Evolutionary conservation across 2,329 filamentous ascomycete species (phyloP).

Genomic region (Trichoderma sp.): DNA sequence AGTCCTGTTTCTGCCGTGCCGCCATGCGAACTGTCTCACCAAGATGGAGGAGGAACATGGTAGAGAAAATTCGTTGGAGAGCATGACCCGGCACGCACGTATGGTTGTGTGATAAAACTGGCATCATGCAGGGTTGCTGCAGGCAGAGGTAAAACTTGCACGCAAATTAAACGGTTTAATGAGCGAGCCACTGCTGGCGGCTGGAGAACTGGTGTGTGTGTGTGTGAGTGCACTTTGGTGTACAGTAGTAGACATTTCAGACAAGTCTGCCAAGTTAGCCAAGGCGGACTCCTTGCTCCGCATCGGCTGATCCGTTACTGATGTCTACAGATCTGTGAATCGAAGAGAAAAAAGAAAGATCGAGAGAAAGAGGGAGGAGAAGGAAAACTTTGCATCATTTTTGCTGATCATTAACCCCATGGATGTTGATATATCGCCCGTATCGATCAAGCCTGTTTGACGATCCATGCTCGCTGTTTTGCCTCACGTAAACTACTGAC

Average conservation of each 20-base stretch:
- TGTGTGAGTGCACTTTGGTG: neutral
- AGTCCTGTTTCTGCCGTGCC: slow-evolving; percentile 11
- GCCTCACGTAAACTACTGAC: slow-evolving; percentile 11
- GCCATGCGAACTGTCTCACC: slow-evolving; percentile 25
- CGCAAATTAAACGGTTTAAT: slow-evolving; percentile 1
- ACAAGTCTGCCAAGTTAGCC: slow-evolving; percentile 13
- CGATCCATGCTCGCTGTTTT: slow-evolving; percentile 23
- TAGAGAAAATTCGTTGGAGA: slow-evolving; percentile 1
- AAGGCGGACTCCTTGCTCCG: slow-evolving; percentile 12
- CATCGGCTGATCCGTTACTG: slow-evolving; percentile 11
- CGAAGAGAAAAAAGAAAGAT: neutral
- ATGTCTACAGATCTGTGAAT: neutral
- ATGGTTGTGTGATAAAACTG: slow-evolving; percentile 21
- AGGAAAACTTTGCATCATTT: neutral
- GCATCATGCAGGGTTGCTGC: slow-evolving; percentile 25
- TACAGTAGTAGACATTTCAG: neutral
- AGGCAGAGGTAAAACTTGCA: slow-evolving; percentile 22
- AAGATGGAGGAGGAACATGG: neutral
- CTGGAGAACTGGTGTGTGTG: slow-evolving; percentile 7
- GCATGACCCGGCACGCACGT: slow-evolving; percentile 18
- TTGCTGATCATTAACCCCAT: slow-evolving; percentile 4
- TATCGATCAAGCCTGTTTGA: slow-evolving; percentile 12
- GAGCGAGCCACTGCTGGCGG: slow-evolving; percentile 10
- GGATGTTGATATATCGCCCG: neutral
- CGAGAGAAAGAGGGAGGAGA: neutral